phyloP scores from a whole-genome alignment of 2,329 filamentous ascomycete species.

The Xylaria sp. region DNA sequence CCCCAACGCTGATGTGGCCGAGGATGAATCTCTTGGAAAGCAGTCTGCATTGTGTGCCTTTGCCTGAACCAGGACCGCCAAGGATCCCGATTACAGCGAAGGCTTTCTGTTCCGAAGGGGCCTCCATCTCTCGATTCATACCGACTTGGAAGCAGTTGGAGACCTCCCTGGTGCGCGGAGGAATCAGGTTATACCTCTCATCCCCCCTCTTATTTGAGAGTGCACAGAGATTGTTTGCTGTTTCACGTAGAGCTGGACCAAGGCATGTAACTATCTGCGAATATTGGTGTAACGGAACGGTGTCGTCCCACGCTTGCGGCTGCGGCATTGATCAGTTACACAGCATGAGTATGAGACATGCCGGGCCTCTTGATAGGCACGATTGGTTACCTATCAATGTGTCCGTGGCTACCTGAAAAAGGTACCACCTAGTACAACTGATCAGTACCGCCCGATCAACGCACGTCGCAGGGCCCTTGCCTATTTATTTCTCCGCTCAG shows the following conservation, averaged over 20 bases:
- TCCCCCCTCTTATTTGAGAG: no score
- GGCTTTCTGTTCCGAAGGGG: background rate
- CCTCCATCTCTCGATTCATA: background rate
- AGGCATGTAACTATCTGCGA: background rate
- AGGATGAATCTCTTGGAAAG: constrained; percentile 12
- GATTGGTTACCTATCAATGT: background rate
- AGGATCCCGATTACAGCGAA: constrained; percentile 16
- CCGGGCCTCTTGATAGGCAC: background rate
- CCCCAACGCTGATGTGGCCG: constrained; percentile 17
- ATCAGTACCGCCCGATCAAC: background rate
- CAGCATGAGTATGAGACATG: background rate
- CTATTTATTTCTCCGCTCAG: background rate
- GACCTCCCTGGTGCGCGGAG: no score
- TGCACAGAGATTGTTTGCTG: no score
- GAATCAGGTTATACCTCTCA: no score
- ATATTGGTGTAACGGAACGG: background rate
- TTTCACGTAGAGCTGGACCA: no score
- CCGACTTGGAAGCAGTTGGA: no score
- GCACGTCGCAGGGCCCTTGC: background rate
- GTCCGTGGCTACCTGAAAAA: background rate
- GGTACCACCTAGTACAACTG: background rate
- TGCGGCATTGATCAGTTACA: background rate
- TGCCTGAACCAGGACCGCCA: constrained; percentile 17
- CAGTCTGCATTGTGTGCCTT: constrained; percentile 21
- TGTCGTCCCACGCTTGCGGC: background rate